Percentiles rank a stretch among this genome's conserved stretches.
Evolutionary conservation across 495 filamentous ascomycete genomes (phyloP).

Genomic region (Tuber magnatum): DNA sequence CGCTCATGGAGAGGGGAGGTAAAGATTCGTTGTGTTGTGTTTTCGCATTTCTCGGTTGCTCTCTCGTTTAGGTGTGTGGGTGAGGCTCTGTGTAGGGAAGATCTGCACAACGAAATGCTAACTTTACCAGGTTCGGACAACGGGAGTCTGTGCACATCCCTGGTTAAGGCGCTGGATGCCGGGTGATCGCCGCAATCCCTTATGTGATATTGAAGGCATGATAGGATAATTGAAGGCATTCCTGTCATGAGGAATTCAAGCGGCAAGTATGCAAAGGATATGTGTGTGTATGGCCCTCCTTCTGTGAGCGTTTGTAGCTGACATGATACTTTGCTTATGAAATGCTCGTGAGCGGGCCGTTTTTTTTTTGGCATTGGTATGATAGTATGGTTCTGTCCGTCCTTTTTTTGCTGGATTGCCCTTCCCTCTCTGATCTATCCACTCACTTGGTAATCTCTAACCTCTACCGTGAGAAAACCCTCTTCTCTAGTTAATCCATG

Average conservation of each 20-base stretch:
- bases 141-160: slow-evolving; percentile 18
- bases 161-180: slow-evolving; percentile 8
- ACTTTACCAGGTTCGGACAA: slow-evolving; percentile 21
- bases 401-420: slow-evolving; percentile 6
- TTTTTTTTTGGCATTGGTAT: slow-evolving; percentile 6
- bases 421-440: slow-evolving; percentile 8
- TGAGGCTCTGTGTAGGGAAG: slow-evolving; percentile 24
- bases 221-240: not conserved
- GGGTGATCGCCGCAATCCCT: slow-evolving; percentile 31
- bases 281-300: not conserved
- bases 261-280: not conserved
- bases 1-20: not conserved
- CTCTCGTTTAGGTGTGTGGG: slow-evolving; percentile 15
- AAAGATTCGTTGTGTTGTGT: not conserved
- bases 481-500: not conserved
- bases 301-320: not conserved
- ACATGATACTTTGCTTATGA: not conserved
- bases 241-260: not conserved
- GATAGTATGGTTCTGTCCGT: not conserved
- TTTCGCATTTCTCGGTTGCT: not conserved
- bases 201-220: not conserved
- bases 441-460: slow-evolving; percentile 4
- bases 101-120: slow-evolving; percentile 24
- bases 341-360: not conserved
- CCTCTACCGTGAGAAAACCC: not conserved